phyloP scores from a whole-genome alignment of 2,329 filamentous ascomycete genomes.

The Pleomassaria siparia region DNA sequence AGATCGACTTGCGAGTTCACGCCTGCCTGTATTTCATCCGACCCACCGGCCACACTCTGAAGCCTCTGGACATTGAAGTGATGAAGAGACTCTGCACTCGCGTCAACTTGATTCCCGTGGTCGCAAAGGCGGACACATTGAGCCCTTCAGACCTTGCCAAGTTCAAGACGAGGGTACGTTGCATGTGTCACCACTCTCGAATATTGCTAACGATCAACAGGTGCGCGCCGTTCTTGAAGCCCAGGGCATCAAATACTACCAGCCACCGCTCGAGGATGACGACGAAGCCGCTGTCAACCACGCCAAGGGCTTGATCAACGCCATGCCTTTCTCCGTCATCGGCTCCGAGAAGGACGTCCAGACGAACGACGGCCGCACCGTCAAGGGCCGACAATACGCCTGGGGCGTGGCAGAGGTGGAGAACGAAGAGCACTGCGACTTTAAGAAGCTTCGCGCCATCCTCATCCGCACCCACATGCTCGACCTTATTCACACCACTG shows the following conservation, averaged over 20 bases:
- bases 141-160: slow-evolving; percentile 87
- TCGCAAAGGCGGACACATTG: slow-evolving; percentile 97
- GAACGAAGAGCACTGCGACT: slow-evolving; percentile 99
- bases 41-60: slow-evolving; percentile 95
- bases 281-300: slow-evolving; percentile 95
- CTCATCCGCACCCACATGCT: slow-evolving; percentile 99
- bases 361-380: slow-evolving; percentile 90
- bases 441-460: slow-evolving; percentile 99
- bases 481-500: slow-evolving; percentile 98
- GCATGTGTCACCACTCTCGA: not conserved
- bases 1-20: slow-evolving; percentile 98
- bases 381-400: slow-evolving; percentile 98
- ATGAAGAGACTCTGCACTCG: slow-evolving; percentile 99
- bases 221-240: slow-evolving; percentile 95
- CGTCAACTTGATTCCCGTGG: slow-evolving; percentile 97
- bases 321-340: slow-evolving; percentile 98
- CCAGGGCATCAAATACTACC: slow-evolving; percentile 99
- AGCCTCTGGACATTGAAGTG: slow-evolving; percentile 98
- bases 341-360: slow-evolving; percentile 99
- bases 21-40: slow-evolving; percentile 99
- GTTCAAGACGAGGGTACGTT: slow-evolving; percentile 89
- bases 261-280: slow-evolving; percentile 95
- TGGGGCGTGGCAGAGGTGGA: slow-evolving; percentile 99
- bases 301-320: slow-evolving; percentile 88
- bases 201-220: slow-evolving; percentile 50